These are phyloP conservation scores for Kodamaea neixiangensis DNA, from an alignment of 805 yeast species.

Conservation along the genomic window DNA sequence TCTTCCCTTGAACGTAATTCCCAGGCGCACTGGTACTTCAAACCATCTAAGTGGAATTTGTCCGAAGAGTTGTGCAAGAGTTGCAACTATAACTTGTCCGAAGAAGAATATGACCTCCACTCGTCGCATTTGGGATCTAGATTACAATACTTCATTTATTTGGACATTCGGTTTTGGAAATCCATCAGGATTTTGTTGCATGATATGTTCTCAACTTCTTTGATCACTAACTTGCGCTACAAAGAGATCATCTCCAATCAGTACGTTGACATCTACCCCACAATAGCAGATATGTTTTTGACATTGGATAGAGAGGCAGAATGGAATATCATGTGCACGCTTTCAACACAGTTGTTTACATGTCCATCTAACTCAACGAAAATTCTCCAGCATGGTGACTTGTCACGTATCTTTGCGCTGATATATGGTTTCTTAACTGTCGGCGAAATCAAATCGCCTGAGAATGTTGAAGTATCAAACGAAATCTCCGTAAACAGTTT, in stretches of 20 bases:
- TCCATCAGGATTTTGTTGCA: conserved; percentile 56
- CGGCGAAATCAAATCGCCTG: conserved; percentile 49
- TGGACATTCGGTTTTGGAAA: conserved; percentile 76
- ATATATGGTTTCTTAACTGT: conserved; percentile 63
- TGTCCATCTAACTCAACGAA: conserved; percentile 78
- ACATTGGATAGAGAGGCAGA: conserved; percentile 87
- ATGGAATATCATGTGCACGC: conserved; percentile 65
- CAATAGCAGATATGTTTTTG: conserved; percentile 67
- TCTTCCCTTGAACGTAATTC: conserved; percentile 7
- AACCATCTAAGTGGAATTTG: conserved; percentile 49
- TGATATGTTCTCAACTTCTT: conserved; percentile 62
- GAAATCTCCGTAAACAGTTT: conserved; percentile 46
- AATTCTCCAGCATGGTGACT: conserved; percentile 63
- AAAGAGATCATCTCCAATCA: conserved; percentile 68
- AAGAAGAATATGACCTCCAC: conserved; percentile 27
- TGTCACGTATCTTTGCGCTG: conserved; percentile 60
- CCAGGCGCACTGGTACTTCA: conserved; percentile 40
- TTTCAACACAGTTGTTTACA: conserved; percentile 86
- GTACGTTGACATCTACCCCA: conserved; percentile 82
- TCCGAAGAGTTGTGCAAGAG: conserved; percentile 42
- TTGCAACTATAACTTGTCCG: conserved; percentile 46
- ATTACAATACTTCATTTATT: conserved; percentile 58
- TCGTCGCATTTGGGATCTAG: conserved; percentile 49
- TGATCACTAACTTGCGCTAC: conserved; percentile 60
- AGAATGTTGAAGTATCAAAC: conserved; percentile 38